Conservation (phyloP, 2,329 filamentous ascomycete genomes). For the Thyridium curvatum region DNA sequence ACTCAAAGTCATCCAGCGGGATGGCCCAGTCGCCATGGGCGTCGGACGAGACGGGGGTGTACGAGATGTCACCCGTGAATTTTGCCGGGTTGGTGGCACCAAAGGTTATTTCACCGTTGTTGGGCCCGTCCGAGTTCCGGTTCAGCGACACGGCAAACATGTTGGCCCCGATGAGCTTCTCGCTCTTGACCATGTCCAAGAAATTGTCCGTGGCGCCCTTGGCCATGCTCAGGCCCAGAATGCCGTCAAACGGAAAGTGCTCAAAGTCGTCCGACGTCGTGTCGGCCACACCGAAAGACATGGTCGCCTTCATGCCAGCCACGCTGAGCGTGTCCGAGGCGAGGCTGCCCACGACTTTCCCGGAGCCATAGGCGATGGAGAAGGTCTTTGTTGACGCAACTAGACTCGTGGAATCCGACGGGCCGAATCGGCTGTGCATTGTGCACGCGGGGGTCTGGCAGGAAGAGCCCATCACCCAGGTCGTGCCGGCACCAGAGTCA, state of each 20-base stretch:
- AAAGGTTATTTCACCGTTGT: slow-evolving; percentile 73
- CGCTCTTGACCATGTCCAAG: slow-evolving; percentile 52
- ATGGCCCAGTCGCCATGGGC: slow-evolving; percentile 66
- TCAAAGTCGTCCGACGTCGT: slow-evolving; percentile 68
- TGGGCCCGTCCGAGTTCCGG: slow-evolving; percentile 56
- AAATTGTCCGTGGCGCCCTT: slow-evolving; percentile 58
- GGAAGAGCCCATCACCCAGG: slow-evolving; percentile 73
- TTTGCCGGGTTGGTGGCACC: slow-evolving; percentile 62
- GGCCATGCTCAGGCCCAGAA: slow-evolving; percentile 69
- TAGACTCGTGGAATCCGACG: slow-evolving; percentile 58
- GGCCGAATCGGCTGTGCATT: slow-evolving; percentile 64
- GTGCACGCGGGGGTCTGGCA: slow-evolving; percentile 63
- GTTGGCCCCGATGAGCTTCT: slow-evolving; percentile 53
- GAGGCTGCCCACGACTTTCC: slow-evolving; percentile 61
- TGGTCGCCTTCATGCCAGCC: slow-evolving; percentile 55
- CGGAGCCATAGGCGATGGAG: slow-evolving; percentile 69
- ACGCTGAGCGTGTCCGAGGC: slow-evolving; percentile 62
- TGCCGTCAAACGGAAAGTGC: slow-evolving; percentile 80
- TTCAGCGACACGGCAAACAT: slow-evolving; percentile 67
- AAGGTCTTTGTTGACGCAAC: slow-evolving; percentile 49
- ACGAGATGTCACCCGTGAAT: slow-evolving; percentile 63
- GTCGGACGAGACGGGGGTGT: slow-evolving; percentile 47
- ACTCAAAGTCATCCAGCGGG: slow-evolving; percentile 56
- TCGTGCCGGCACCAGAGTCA: slow-evolving; percentile 64
- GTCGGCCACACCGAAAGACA: slow-evolving; percentile 68